phyloP scores from a whole-genome alignment of 2,329 filamentous ascomycete species.

The Zymoseptoria passerinii region DNA sequence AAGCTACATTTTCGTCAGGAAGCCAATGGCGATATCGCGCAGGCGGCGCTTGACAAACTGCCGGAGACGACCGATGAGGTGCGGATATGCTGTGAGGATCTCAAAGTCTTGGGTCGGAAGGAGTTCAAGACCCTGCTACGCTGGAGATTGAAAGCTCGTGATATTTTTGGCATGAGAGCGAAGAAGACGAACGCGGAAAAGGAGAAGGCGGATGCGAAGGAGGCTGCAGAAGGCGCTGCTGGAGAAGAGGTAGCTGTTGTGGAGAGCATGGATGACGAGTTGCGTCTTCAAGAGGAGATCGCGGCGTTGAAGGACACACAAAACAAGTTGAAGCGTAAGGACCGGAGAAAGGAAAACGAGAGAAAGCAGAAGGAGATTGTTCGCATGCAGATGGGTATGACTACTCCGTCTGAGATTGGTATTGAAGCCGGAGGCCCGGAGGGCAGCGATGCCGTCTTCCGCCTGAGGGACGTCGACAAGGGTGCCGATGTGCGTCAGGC shows the following conservation, averaged over 20 bases:
- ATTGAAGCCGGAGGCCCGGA: conserved; percentile 55
- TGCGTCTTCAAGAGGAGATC: conserved; percentile 81
- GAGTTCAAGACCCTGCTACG: conserved; percentile 85
- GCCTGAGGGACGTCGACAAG: conserved; percentile 72
- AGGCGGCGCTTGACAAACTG: conserved; percentile 76
- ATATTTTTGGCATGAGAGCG: conserved; percentile 77
- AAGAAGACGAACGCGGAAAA: conserved; percentile 50
- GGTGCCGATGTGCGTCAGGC: conserved; percentile 61
- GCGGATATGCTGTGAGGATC: conserved; percentile 65
- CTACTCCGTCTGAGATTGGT: conserved; percentile 88
- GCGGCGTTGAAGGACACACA: conserved; percentile 75
- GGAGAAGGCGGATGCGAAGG: conserved; percentile 30
- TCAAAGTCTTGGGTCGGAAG: conserved; percentile 85
- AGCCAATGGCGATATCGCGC: conserved; percentile 63
- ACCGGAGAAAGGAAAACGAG: conserved; percentile 82
- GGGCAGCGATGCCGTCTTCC: conserved; percentile 69
- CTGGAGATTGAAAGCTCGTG: conserved; percentile 83
- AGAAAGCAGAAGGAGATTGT: conserved; percentile 88
- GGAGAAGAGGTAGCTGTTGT: conserved; percentile 66
- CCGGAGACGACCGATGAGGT: conserved; percentile 83
- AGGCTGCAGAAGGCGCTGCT: conserved; percentile 30
- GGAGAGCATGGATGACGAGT: conserved; percentile 87
- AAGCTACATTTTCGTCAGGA: conserved; percentile 77
- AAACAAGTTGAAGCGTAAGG: conserved; percentile 66
- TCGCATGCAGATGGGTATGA: conserved; percentile 97